Percentiles rank a stretch among this genome's conserved stretches.
These are phyloP conservation scores for Hygrophila difformis DNA, from an alignment of 257 asterid species.

Conservation along the genomic window DNA sequence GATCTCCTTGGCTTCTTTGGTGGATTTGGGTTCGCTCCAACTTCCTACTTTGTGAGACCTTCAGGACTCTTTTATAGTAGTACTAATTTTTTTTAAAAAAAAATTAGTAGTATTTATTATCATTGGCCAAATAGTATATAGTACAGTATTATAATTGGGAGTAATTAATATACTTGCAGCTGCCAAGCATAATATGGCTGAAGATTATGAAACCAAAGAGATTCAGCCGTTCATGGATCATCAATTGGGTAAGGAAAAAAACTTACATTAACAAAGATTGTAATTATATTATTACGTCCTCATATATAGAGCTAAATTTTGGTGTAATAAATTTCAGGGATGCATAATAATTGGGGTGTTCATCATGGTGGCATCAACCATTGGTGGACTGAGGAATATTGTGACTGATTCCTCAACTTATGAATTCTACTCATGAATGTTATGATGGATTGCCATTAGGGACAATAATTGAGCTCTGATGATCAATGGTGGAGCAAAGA, in stretches of 20 bases:
- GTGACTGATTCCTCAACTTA: constrained; percentile 64
- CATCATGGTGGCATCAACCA: constrained; percentile 74
- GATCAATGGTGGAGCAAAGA: no score
- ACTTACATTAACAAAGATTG: background rate
- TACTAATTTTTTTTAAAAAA: no score
- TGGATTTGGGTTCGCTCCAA: constrained; percentile 93
- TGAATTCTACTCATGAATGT: constrained; percentile 51
- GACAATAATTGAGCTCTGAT: constrained; percentile 9
- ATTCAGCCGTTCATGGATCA: constrained; percentile 68
- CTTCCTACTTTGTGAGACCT: constrained; percentile 71
- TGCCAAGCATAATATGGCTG: constrained; percentile 82
- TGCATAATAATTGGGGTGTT: constrained; percentile 44
- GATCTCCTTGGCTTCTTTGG: constrained; percentile 96
- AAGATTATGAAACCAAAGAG: constrained; percentile 60
- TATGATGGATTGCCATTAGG: background rate
- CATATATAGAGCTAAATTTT: background rate
- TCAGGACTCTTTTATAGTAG: background rate
- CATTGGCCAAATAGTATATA: no score
- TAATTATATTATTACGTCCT: no score
- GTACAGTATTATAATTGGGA: no score
- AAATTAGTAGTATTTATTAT: background rate
- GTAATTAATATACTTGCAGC: constrained; percentile 32
- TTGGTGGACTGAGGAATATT: constrained; percentile 79
- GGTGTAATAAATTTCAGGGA: constrained; percentile 26
- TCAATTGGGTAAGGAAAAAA: constrained; percentile 62